These are phyloP conservation scores for Olyra latifolia DNA, from an alignment of 176 grass and related monocot species.

Conservation along the genomic window DNA sequence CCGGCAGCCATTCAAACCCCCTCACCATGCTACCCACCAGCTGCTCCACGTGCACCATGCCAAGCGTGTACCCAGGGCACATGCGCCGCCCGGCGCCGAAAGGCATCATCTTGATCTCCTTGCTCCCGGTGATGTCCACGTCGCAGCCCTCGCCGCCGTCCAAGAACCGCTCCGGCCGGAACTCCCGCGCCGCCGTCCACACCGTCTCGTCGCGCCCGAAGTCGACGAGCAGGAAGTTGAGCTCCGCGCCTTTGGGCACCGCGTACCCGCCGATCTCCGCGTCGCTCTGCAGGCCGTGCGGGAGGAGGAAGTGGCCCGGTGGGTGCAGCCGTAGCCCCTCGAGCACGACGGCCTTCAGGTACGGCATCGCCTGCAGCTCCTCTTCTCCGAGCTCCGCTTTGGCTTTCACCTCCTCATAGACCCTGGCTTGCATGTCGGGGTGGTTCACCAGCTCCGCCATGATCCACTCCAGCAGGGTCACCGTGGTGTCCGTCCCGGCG, in stretches of 20 bases:
- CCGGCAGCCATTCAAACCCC: constrained; percentile 43
- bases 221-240: constrained; percentile 44
- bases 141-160: constrained; percentile 29
- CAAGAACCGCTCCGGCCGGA: constrained; percentile 57
- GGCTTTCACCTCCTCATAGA: constrained; percentile 27
- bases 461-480: constrained; percentile 57
- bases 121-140: constrained; percentile 33
- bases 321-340: constrained; percentile 57
- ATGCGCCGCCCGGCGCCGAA: no score
- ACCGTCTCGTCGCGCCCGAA: constrained; percentile 32
- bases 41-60: constrained; percentile 40
- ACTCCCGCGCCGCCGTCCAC: constrained; percentile 49
- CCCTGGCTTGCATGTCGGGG: constrained; percentile 31
- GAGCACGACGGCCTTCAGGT: constrained; percentile 55
- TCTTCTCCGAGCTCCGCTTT: neutral
- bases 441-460: constrained; percentile 57
- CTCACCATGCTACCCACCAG: constrained; percentile 46
- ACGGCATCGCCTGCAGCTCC: constrained; percentile 39
- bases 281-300: constrained; percentile 29
- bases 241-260: constrained; percentile 37
- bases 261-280: constrained; percentile 28
- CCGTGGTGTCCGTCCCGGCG: constrained; percentile 46
- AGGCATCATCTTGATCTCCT: no score
- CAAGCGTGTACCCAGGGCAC: neutral
- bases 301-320: constrained; percentile 47